Evolutionary conservation across 129 eudicot genomes (phyloP).

Genomic region (Flaveria sonorensis): DNA sequence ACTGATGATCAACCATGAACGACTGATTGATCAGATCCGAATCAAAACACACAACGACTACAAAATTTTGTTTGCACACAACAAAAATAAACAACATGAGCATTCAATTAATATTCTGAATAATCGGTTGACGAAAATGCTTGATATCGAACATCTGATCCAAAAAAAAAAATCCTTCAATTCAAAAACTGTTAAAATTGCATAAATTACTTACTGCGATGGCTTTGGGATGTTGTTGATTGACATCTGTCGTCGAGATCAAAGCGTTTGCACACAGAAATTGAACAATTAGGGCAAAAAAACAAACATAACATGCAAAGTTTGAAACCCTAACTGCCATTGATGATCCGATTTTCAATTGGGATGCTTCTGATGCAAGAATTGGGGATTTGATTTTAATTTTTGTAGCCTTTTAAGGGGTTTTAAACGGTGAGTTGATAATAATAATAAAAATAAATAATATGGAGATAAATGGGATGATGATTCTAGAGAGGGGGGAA

Average conservation of each 20-base stretch:
- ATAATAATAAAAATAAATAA: not conserved
- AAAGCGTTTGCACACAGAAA: constrained; percentile 54
- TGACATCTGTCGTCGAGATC: constrained; percentile 48
- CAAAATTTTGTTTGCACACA: not conserved
- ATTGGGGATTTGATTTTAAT: constrained; percentile 8
- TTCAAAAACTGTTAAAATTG: not conserved
- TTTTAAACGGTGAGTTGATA: not conserved
- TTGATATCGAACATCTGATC: not conserved
- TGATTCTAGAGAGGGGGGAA: constrained; percentile 33
- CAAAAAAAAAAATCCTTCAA: not conserved
- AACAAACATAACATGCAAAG: constrained; percentile 25
- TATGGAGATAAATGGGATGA: constrained; percentile 28
- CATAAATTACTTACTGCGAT: constrained; percentile 54
- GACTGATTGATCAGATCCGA: constrained; percentile 13
- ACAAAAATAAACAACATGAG: not conserved
- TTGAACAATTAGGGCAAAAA: constrained; percentile 37
- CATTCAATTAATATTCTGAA: not conserved
- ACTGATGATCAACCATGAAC: not conserved
- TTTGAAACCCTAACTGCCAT: constrained; percentile 31
- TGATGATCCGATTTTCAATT: constrained; percentile 28
- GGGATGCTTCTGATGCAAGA: not conserved
- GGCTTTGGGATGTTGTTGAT: constrained; percentile 69
- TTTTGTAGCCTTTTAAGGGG: not conserved
- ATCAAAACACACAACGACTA: not conserved
- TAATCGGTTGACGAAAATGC: not conserved